Conservation (phyloP, 129 eudicot genomes). For the Cynara cardunculus region DNA sequence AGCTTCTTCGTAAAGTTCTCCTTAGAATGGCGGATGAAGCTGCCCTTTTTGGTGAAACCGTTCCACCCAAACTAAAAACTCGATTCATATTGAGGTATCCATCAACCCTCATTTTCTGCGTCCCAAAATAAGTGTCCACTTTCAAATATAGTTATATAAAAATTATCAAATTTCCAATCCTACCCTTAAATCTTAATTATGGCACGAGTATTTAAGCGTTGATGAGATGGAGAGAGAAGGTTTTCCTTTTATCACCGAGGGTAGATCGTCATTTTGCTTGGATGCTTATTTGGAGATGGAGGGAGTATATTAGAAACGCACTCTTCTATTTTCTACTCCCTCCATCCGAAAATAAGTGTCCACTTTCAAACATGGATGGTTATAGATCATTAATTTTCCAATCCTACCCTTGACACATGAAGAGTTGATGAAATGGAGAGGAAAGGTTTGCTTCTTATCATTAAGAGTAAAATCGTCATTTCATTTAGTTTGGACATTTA, state of each 20-base stretch:
- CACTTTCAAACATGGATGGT: too few relatives aligned
- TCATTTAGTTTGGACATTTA: neutral
- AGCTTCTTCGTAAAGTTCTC: constrained; percentile 74
- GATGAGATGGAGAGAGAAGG: neutral
- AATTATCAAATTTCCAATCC: neutral
- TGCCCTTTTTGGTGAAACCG: constrained; percentile 68
- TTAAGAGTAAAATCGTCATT: neutral
- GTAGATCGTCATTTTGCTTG: neutral
- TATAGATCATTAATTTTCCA: neutral
- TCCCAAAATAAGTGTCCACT: neutral
- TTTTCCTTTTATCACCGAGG: neutral
- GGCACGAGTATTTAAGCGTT: neutral
- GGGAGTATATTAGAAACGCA: neutral
- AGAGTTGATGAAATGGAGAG: neutral
- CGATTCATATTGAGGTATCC: constrained; percentile 71
- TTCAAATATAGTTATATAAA: neutral
- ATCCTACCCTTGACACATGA: neutral
- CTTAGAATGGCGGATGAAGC: constrained; percentile 80
- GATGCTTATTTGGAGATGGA: neutral
- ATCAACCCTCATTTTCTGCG: neutral
- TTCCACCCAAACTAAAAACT: constrained; percentile 68
- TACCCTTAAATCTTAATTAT: too few relatives aligned
- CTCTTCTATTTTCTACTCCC: too few relatives aligned
- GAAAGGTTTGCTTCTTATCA: neutral
- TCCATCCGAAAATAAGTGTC: too few relatives aligned